phyloP scores from a whole-genome alignment of 2,329 filamentous ascomycete genomes.

The Bipolaris cookei region DNA sequence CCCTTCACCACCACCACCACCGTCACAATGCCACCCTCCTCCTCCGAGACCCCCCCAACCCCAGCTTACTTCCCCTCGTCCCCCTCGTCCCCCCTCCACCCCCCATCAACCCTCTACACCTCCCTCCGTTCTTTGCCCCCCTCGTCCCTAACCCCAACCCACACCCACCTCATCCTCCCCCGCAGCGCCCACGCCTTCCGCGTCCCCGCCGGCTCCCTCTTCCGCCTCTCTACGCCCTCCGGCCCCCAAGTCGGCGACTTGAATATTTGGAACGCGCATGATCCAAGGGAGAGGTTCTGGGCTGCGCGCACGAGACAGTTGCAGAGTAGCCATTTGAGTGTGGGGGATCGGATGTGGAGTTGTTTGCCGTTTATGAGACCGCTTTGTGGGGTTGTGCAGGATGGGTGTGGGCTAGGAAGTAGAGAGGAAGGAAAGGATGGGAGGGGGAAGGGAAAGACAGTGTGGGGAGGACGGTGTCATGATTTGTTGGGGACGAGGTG shows the following conservation, averaged over 20 bases:
- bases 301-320: conserved; percentile 78
- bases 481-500: conserved; percentile 83
- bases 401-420: conserved; percentile 61
- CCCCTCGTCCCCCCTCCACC: conserved; percentile 37
- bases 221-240: conserved; percentile 75
- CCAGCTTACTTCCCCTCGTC: conserved; percentile 49
- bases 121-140: conserved; percentile 25
- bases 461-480: conserved; percentile 71
- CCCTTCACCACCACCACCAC: background rate
- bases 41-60: conserved; percentile 24
- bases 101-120: conserved; percentile 40
- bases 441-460: conserved; percentile 54
- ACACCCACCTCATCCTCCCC: conserved; percentile 65
- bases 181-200: conserved; percentile 76
- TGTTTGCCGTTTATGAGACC: conserved; percentile 78
- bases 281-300: conserved; percentile 84
- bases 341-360: conserved; percentile 78
- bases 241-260: conserved; percentile 81
- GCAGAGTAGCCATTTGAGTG: conserved; percentile 75
- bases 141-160: conserved; percentile 17
- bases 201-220: conserved; percentile 70
- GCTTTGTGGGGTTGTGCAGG: conserved; percentile 69
- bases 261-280: conserved; percentile 79
- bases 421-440: conserved; percentile 53
- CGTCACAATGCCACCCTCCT: background rate